Conservation (phyloP, 768 basidiomycete genomes). For the Amanita subjunquillea region DNA sequence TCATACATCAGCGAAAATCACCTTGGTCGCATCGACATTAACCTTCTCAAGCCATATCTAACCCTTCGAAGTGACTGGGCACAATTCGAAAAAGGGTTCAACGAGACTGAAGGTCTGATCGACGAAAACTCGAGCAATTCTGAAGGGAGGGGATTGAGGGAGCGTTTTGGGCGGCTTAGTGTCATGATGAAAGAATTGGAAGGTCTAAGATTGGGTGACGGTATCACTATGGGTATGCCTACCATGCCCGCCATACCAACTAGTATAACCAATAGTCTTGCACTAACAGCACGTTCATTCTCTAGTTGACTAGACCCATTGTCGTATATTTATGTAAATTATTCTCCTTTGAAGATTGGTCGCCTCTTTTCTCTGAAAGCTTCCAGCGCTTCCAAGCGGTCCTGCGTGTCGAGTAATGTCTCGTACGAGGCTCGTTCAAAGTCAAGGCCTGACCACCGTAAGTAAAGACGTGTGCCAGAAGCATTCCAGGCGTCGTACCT, state of each 20-base stretch:
- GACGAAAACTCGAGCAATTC: conserved; percentile 29
- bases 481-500: conserved; percentile 26
- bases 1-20: conserved; percentile 94
- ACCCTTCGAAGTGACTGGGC: conserved; percentile 87
- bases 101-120: conserved; percentile 38
- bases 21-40: conserved; percentile 83
- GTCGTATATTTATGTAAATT: conserved; percentile 15
- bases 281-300: conserved; percentile 15
- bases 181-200: conserved; percentile 87
- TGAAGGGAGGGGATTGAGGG: conserved; percentile 39
- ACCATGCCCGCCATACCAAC: conserved; percentile 35
- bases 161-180: conserved; percentile 66
- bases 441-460: conserved; percentile 54
- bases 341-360: conserved; percentile 79
- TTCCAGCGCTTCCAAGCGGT: conserved; percentile 73
- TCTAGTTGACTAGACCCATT: background rate
- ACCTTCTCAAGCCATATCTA: conserved; percentile 83
- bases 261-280: conserved; percentile 45
- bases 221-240: conserved; percentile 48
- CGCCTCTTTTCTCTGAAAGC: conserved; percentile 81
- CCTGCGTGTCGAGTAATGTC: conserved; percentile 58
- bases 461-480: background rate
- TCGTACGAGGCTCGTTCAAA: conserved; percentile 86
- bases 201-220: conserved; percentile 49
- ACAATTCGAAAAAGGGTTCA: conserved; percentile 74